Conservation (phyloP, 352 stramenopile genomes). For the Blastocystis sp. region DNA sequence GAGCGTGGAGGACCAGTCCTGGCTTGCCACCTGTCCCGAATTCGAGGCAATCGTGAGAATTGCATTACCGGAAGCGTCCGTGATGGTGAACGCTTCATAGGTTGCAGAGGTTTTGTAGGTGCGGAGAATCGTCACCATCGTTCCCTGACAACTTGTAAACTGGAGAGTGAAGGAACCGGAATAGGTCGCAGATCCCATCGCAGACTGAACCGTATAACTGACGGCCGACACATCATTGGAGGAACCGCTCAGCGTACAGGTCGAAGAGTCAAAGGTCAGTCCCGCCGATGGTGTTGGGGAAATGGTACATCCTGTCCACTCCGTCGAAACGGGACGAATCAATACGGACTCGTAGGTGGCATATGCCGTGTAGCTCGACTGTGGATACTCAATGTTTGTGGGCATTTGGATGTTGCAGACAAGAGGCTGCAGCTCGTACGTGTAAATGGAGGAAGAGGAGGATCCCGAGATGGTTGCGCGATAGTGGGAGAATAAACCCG, state of each 20-base stretch:
- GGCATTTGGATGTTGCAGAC: not conserved
- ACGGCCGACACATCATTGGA: not conserved
- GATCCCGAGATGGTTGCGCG: not conserved
- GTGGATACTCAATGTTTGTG: not conserved
- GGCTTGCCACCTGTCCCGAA: not conserved
- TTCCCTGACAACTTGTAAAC: not conserved
- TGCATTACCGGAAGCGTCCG: not conserved
- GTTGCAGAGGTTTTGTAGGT: not conserved
- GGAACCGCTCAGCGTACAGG: not conserved
- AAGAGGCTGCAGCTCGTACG: conserved; percentile 3
- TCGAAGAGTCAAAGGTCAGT: not conserved
- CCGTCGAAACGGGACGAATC: not conserved
- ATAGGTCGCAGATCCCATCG: not conserved
- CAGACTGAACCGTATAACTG: not conserved
- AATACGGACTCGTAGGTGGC: not conserved
- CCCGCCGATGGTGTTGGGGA: not conserved
- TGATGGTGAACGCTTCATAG: conserved; percentile 1
- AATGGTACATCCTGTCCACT: not conserved
- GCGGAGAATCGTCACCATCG: not conserved
- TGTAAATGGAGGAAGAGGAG: not conserved
- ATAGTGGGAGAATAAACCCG: not conserved
- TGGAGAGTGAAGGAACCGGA: not conserved
- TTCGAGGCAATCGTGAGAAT: not conserved
- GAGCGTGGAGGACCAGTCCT: not conserved
- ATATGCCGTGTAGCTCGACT: not conserved